A percentile compares a stretch with the other conserved stretches of the same genome.
Conservation (phyloP, 306 rosid genomes). For the Abrus precatorius region DNA sequence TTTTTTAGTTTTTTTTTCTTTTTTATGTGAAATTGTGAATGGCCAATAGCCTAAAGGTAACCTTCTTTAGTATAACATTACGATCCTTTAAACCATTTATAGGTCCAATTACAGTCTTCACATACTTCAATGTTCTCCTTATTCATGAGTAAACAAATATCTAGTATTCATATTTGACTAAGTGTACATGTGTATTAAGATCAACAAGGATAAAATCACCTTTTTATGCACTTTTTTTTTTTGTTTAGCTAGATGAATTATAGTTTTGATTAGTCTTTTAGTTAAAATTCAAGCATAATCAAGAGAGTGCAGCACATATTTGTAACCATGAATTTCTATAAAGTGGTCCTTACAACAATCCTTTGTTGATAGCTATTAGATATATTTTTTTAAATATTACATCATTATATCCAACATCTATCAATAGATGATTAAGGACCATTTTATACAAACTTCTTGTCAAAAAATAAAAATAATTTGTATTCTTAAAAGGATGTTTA, state of each 20-base stretch:
- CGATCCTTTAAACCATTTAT: slow-evolving; percentile 26
- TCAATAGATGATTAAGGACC: neutral
- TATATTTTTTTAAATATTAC: too few relatives aligned
- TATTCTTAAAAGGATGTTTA: too few relatives aligned
- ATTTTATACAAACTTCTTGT: neutral
- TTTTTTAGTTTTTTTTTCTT: too few relatives aligned
- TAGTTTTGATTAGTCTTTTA: neutral
- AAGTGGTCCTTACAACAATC: too few relatives aligned
- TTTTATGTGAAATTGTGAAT: slow-evolving; percentile 19
- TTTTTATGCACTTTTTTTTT: neutral
- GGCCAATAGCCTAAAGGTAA: neutral
- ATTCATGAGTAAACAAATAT: neutral
- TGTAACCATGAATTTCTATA: too few relatives aligned
- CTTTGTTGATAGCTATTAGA: too few relatives aligned
- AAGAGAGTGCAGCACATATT: neutral
- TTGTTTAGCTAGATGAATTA: neutral
- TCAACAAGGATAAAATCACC: neutral
- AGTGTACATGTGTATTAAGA: neutral
- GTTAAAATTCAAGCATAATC: neutral
- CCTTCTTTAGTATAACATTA: neutral
- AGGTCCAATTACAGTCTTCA: slow-evolving; percentile 11
- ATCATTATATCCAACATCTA: too few relatives aligned
- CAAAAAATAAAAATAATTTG: too few relatives aligned
- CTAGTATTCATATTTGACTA: neutral
- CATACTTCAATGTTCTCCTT: neutral